Evolutionary conservation across 208 protist species (phyloP), one percentile per base, ranked within the genome.

Genomic region (Wallacemonas sp.): DNA sequence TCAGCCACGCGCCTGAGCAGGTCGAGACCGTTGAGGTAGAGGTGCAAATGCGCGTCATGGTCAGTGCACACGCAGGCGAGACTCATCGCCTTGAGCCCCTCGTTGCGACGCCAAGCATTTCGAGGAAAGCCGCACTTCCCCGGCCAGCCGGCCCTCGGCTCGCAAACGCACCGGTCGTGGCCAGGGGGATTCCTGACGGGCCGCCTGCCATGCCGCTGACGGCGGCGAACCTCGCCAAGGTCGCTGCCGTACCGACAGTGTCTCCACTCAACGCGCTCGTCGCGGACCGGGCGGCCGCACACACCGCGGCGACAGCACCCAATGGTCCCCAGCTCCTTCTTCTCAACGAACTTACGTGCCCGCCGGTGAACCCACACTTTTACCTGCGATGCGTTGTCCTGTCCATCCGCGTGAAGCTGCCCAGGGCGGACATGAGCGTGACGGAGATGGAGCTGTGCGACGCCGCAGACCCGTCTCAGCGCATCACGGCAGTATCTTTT

Each of bases 401-500:
- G n/a, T 71, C 68, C 0, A 78, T 94, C 8, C 79, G 81, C 48
- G 87, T 91, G 61, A 85, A 83, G 48, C 75, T 59, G 19, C 81
- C 85, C 3, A 87, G 85, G 62, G 71, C 80, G 0, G 79, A 70
- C 37, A 15, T 91, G 21, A 75, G 69, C 10, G 75, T 94, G 17
- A 81, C 78, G 17, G 80, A 89, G 63, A 53, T 92, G 37, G 89
- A 94, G 61, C 72, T 94, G n/a, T 81, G 81, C 41, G 89, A 94
- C 48, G 66, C 63, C n/a, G 77, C 74, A 13, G 70, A 79, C 45
- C 63, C 83, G 10, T 58, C 66, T 29, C 54, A 87, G 66, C 81
- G 78, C n/a, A 92, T 94, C 53, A 91, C 83, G 0, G 79, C 78
- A 4, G 77, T 94, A n/a, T 83, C 79, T 2, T 94, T 94, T 57